Conservation (phyloP, 2,329 filamentous ascomycete species). For the Sphaerostilbella broomeana region DNA sequence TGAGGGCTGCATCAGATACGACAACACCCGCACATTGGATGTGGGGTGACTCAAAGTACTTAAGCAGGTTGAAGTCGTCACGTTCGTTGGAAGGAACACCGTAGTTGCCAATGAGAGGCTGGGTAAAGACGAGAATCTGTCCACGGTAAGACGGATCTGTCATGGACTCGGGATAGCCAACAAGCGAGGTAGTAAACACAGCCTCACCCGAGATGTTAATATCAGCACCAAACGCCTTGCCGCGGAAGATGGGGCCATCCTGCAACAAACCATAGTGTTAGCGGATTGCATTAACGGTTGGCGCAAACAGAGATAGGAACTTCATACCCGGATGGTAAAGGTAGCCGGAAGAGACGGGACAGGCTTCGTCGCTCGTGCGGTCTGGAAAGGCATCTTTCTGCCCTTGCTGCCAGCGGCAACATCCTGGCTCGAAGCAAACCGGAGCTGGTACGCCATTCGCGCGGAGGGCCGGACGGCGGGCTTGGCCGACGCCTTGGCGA, state of each 20-base stretch:
- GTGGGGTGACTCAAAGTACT: slow-evolving; percentile 97
- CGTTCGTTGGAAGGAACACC: slow-evolving; percentile 82
- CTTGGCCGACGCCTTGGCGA: slow-evolving; percentile 47
- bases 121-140: slow-evolving; percentile 97
- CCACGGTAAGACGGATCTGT: slow-evolving; percentile 83
- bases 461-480: slow-evolving; percentile 34
- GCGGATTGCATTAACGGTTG: neutral
- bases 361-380: slow-evolving; percentile 55
- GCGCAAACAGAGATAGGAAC: slow-evolving; percentile 2
- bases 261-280: slow-evolving; percentile 28
- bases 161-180: slow-evolving; percentile 95
- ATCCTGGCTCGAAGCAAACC: slow-evolving; percentile 30
- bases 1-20: slow-evolving; percentile 84
- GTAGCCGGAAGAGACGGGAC: slow-evolving; percentile 61
- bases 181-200: slow-evolving; percentile 95
- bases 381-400: slow-evolving; percentile 56
- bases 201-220: slow-evolving; percentile 96
- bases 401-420: slow-evolving; percentile 62
- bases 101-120: slow-evolving; percentile 97
- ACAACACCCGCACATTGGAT: slow-evolving; percentile 95
- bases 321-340: slow-evolving; percentile 79
- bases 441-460: slow-evolving; percentile 34
- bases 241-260: slow-evolving; percentile 93
- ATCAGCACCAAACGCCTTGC: slow-evolving; percentile 93
- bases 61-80: slow-evolving; percentile 83